These are phyloP conservation scores for Hypoxylon sp. DNA, from an alignment of 2,329 filamentous ascomycete genomes.

Conservation along the genomic window DNA sequence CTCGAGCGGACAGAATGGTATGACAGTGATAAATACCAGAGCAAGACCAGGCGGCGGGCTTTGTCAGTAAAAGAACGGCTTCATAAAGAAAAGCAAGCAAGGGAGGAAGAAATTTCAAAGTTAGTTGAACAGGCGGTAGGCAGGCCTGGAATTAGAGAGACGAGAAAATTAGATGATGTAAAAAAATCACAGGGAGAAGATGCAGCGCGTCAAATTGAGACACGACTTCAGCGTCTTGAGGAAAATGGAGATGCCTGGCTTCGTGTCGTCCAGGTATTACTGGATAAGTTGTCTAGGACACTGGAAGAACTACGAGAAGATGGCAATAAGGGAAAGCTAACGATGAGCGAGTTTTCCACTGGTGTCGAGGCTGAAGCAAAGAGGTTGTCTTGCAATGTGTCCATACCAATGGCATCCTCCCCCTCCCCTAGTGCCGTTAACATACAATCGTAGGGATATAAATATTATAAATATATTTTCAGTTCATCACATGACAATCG, in stretches of 20 bases:
- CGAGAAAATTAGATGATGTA: not conserved
- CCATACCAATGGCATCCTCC: too few relatives aligned
- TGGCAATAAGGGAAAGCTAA: constrained; percentile 1
- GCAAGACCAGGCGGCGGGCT: constrained; percentile 5
- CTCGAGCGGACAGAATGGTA: not conserved
- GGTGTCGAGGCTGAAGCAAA: constrained; percentile 3
- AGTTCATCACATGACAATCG: too few relatives aligned
- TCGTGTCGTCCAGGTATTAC: constrained; percentile 27
- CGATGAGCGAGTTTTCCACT: constrained; percentile 12
- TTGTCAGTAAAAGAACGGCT: constrained; percentile 28
- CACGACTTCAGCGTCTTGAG: constrained; percentile 30
- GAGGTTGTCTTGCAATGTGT: too few relatives aligned
- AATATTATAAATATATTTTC: too few relatives aligned
- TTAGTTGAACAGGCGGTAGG: constrained; percentile 29
- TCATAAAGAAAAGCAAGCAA: constrained; percentile 29
- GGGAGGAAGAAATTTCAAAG: constrained; percentile 32
- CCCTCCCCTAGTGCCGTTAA: too few relatives aligned
- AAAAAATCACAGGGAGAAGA: not conserved
- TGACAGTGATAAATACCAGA: not conserved
- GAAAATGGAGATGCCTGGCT: constrained; percentile 34
- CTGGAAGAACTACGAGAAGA: constrained; percentile 33
- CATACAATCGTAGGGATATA: too few relatives aligned
- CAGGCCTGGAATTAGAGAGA: not conserved
- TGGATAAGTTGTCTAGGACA: constrained; percentile 37
- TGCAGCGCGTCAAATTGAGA: constrained; percentile 29